These are phyloP conservation scores for Eucalyptus curtisii DNA, from an alignment of 345 rosid genomes.

Conservation along the genomic window DNA sequence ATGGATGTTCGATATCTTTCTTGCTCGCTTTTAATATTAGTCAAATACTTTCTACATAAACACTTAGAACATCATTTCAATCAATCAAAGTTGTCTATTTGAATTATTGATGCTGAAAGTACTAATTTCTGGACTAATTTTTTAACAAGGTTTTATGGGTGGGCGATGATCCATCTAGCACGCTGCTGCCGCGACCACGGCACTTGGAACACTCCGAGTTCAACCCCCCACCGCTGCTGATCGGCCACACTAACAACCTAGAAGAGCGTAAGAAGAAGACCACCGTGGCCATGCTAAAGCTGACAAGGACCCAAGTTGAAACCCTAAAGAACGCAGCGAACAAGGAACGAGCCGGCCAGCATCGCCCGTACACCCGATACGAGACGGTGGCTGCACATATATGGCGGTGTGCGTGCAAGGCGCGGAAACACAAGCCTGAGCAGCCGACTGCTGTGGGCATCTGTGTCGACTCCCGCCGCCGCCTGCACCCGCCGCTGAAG, in stretches of 20 bases:
- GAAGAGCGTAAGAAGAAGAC: constrained; percentile 37
- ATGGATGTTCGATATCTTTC: not conserved
- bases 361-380: constrained; percentile 25
- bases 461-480: constrained; percentile 27
- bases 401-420: constrained; percentile 28
- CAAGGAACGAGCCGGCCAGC: not conserved
- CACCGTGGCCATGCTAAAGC: constrained; percentile 20
- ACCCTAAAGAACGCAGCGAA: constrained; percentile 28
- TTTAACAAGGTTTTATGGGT: not conserved
- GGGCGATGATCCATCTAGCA: not conserved
- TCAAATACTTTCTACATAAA: not conserved
- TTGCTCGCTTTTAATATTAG: not conserved
- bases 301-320: constrained; percentile 30
- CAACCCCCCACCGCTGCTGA: constrained; percentile 28
- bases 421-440: constrained; percentile 12
- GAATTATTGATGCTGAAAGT: not conserved
- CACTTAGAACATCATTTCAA: not conserved
- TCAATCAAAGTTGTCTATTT: not conserved
- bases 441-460: constrained; percentile 42
- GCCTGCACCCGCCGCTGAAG: constrained; percentile 25
- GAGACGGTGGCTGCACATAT: constrained; percentile 23
- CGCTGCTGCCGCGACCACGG: not conserved
- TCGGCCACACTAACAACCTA: constrained; percentile 14
- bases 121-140: not conserved
- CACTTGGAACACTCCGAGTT: constrained; percentile 22